Percentiles rank a stretch among this genome's conserved stretches.
phyloP scores from a whole-genome alignment of 306 rosid genomes.

The Prunus padus region DNA sequence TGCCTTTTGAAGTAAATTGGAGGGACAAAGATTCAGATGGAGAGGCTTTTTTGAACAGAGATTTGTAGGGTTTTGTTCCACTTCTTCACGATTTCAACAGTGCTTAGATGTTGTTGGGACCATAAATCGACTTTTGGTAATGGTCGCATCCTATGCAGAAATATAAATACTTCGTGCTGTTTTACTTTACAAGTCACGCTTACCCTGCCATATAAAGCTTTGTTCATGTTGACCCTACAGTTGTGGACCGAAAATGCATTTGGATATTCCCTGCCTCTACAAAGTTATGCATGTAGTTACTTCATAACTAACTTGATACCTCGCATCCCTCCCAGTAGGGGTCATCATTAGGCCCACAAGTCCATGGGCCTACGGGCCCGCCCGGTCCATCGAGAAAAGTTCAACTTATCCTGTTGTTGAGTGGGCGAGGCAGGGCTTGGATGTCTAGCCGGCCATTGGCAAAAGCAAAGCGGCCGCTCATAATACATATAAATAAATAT shows the following conservation, averaged over 20 bases:
- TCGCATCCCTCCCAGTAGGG: no score
- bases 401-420: no score
- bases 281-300: neutral
- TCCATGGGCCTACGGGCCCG: no score
- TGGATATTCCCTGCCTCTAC: neutral
- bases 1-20: constrained; percentile 15
- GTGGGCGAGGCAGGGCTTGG: no score
- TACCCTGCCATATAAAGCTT: constrained; percentile 14
- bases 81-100: constrained; percentile 15
- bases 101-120: neutral
- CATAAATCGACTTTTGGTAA: constrained; percentile 10
- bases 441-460: no score
- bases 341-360: no score
- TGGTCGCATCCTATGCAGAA: constrained; percentile 18
- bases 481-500: no score
- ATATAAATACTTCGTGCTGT: neutral
- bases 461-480: no score
- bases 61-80: constrained; percentile 9
- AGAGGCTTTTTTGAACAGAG: constrained; percentile 17
- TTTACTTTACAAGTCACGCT: constrained; percentile 39
- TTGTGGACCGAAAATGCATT: constrained; percentile 3
- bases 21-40: constrained; percentile 4
- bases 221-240: constrained; percentile 1
- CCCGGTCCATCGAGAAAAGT: no score
- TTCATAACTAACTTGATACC: no score